Base-by-base conservation (phyloP, 257 asterid genomes). In the Capsicum pubescens region DNA sequence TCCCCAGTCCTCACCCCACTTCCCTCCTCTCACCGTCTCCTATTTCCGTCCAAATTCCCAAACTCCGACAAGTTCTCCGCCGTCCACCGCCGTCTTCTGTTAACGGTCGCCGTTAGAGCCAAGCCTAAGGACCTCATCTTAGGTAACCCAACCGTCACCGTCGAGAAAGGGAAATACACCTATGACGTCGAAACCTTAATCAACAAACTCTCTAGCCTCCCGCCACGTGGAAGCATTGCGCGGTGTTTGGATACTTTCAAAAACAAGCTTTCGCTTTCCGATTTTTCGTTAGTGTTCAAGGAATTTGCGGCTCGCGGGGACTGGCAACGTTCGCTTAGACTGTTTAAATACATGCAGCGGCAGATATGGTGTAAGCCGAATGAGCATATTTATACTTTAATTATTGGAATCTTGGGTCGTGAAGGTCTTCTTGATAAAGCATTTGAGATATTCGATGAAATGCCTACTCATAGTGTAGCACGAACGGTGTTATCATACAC, bases 181-280 rank as follows among this genome's bases (percentile, higher is more conserved):
- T 96, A 96, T 91, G 97, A 94, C 86, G 98, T 96, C 35, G 98
- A 96, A 89, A 93, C 99, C 81, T 93, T 96, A 85, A 96, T 96
- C 90, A 91, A 96, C 91, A 96, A 96, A 89, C 98, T 96, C 82
- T 92, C 99, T 44, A 91, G 97, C 86, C 95, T 96, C 72, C 98
- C 99, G 8, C 99, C 99, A 10, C 98, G 99, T 12, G 99, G 99
- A 74, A 95, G 99, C 93, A 94, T 95, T 63, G 97, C 99, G 11
- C 95, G 99, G 21, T 94, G 98, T 85, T 94, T 95, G 26, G 99
- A 95, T 63, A 56, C 97, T 17, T 93, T 94, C 91, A 92, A 92
- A 83, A 93, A 91, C 93, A 94, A 94, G 93, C 92, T 96, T 57
- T 96, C 99, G n/a, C 94, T 93, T 76, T 88, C 95, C 26, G 98